Conservation (phyloP, 164 flowering plant genomes). For the Kingdonia uniflora region DNA sequence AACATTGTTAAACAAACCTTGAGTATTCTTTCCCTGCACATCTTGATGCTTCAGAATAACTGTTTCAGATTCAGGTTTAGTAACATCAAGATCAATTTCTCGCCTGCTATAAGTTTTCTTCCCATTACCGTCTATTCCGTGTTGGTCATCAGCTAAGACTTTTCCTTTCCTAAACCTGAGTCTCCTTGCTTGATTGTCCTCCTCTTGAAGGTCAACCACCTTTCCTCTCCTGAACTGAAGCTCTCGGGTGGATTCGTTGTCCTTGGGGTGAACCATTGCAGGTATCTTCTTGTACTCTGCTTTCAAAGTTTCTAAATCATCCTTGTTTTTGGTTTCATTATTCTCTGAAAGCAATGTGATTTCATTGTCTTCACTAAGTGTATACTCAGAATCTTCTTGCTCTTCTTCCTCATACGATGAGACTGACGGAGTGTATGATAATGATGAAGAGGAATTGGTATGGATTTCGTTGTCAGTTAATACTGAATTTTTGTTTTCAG, state of each 20-base stretch:
- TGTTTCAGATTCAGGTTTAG: constrained; percentile 15
- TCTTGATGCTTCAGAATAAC: constrained; percentile 36
- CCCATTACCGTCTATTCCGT: constrained; percentile 8
- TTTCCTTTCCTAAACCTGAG: constrained; percentile 36
- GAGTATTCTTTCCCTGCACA: constrained; percentile 23
- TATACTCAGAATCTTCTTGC: constrained; percentile 8
- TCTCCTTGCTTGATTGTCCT: constrained; percentile 28
- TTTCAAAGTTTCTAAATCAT: constrained; percentile 8
- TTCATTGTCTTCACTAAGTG: constrained; percentile 8
- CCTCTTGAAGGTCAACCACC: constrained; percentile 22
- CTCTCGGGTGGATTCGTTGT: constrained; percentile 13
- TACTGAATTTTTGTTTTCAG: constrained; percentile 14
- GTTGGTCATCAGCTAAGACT: constrained; percentile 17
- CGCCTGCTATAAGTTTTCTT: constrained; percentile 16
- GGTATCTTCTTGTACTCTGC: constrained; percentile 13
- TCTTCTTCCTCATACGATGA: constrained; percentile 14
- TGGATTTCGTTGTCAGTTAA: constrained; percentile 4
- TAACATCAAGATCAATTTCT: constrained; percentile 8
- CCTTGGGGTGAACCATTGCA: constrained; percentile 11
- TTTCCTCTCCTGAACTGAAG: constrained; percentile 45
- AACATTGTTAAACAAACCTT: constrained; percentile 37
- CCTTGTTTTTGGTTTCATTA: constrained; percentile 8
- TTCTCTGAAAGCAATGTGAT: constrained; percentile 5
- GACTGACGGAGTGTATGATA: constrained; percentile 5
- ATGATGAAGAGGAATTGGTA: constrained; percentile 8